A percentile compares a stretch with the other conserved stretches of the same genome.
These are phyloP conservation scores for Rusavskia elegans DNA, from an alignment of 495 filamentous ascomycete species.

Conservation along the genomic window DNA sequence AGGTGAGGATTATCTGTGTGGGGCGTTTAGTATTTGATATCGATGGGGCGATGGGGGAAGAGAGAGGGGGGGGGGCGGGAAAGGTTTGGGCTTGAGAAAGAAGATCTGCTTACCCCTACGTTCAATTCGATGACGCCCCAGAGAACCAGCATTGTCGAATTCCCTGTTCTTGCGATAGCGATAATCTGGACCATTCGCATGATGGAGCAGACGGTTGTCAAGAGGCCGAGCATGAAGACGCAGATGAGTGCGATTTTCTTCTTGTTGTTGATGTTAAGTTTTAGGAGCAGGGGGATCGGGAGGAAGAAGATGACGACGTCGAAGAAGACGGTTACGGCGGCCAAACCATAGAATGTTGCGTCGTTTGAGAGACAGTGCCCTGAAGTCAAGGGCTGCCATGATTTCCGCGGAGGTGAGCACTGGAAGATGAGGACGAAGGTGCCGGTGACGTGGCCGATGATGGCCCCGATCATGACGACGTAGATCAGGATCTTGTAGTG, in stretches of 20 bases:
- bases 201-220: constrained; percentile 41
- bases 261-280: constrained; percentile 30
- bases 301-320: constrained; percentile 37
- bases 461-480: constrained; percentile 4
- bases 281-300: constrained; percentile 35
- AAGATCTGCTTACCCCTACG: constrained; percentile 27
- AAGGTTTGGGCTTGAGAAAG: too few species aligned
- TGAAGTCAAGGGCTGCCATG: constrained; percentile 24
- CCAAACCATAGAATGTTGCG: constrained; percentile 35
- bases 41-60: too few species aligned
- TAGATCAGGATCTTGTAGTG: constrained; percentile 31
- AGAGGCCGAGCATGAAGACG: constrained; percentile 40
- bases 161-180: constrained; percentile 34
- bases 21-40: too few species aligned
- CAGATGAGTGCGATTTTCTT: constrained; percentile 37
- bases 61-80: too few species aligned
- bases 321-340: constrained; percentile 34
- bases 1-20: constrained; percentile 5
- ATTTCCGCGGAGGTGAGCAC: constrained; percentile 33
- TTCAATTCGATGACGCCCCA: constrained; percentile 46
- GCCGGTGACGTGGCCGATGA: constrained; percentile 32
- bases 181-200: constrained; percentile 38
- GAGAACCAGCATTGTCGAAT: constrained; percentile 40
- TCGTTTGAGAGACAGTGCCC: constrained; percentile 35
- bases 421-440: constrained; percentile 35